These are phyloP conservation scores for Leccinum pachyderme DNA, from an alignment of 1,284 basidiomycete genomes.

Conservation along the genomic window DNA sequence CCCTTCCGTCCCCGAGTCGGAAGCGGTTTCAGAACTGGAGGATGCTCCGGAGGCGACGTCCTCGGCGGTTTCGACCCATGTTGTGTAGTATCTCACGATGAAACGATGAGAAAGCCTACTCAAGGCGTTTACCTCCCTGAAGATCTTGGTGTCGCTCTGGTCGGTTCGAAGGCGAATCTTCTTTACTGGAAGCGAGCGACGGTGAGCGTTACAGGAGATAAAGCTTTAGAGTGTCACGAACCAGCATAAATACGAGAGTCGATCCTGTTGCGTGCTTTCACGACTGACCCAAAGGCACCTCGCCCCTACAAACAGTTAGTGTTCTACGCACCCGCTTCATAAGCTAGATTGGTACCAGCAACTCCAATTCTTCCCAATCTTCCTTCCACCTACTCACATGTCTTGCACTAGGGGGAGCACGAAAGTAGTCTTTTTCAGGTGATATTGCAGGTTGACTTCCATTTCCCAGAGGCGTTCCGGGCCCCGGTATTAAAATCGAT, in stretches of 20 bases:
- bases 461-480: constrained; percentile 42
- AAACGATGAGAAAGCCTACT: constrained; percentile 86
- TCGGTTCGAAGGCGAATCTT: constrained; percentile 82
- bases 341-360: constrained; percentile 48
- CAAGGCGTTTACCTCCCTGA: constrained; percentile 89
- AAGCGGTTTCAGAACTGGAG: constrained; percentile 43
- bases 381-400: constrained; percentile 77
- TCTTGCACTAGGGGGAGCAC: constrained; percentile 40
- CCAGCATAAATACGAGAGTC: constrained; percentile 73
- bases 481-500: constrained; percentile 19
- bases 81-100: constrained; percentile 89
- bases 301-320: constrained; percentile 59
- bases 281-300: constrained; percentile 91
- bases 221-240: constrained; percentile 27
- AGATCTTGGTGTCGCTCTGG: constrained; percentile 84
- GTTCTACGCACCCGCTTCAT: neutral
- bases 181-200: constrained; percentile 58
- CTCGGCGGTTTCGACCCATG: constrained; percentile 75
- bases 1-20: constrained; percentile 41
- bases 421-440: constrained; percentile 62
- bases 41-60: constrained; percentile 44
- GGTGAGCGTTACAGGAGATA: neutral
- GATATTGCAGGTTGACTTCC: constrained; percentile 44
- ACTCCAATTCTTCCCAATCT: constrained; percentile 80
- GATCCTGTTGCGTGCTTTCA: constrained; percentile 88